These are phyloP conservation scores for Retiboletus flavoniger DNA, from an alignment of 1,284 basidiomycete genomes.

Conservation along the genomic window DNA sequence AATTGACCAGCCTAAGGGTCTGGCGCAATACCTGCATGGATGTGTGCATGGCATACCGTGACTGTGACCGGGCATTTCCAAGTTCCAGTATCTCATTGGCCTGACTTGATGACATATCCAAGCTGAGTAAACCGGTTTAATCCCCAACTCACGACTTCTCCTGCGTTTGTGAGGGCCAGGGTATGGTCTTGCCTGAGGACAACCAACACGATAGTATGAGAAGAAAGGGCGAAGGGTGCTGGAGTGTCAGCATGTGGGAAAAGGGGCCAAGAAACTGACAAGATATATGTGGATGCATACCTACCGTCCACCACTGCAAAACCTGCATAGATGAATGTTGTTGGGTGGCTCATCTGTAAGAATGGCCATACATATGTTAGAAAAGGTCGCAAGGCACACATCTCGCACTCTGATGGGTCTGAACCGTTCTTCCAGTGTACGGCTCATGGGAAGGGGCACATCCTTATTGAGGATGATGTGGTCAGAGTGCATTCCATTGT, in stretches of 20 bases:
- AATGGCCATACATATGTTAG: constrained; percentile 43
- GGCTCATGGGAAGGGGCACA: constrained; percentile 15
- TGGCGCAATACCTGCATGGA: no score
- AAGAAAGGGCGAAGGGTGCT: constrained; percentile 55
- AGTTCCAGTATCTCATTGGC: constrained; percentile 32
- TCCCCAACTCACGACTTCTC: constrained; percentile 91
- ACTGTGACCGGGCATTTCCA: no score
- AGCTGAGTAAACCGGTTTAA: constrained; percentile 85
- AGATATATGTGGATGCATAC: constrained; percentile 34
- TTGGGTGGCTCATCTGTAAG: constrained; percentile 71
- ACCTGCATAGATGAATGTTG: constrained; percentile 85
- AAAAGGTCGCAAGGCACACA: not conserved
- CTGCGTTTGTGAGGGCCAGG: constrained; percentile 77
- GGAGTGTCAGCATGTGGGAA: constrained; percentile 77
- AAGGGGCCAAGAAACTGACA: constrained; percentile 67
- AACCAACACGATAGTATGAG: constrained; percentile 56
- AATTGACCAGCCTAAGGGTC: no score
- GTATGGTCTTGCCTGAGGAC: constrained; percentile 96
- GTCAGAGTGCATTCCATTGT: constrained; percentile 82
- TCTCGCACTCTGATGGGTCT: constrained; percentile 60
- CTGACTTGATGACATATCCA: constrained; percentile 80
- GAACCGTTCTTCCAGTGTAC: constrained; percentile 46
- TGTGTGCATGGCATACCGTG: no score
- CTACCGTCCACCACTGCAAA: constrained; percentile 83
- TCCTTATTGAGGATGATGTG: constrained; percentile 55